Base-by-base conservation (phyloP, 2,329 filamentous ascomycete species). In the Aspergillus alliaceus region DNA sequence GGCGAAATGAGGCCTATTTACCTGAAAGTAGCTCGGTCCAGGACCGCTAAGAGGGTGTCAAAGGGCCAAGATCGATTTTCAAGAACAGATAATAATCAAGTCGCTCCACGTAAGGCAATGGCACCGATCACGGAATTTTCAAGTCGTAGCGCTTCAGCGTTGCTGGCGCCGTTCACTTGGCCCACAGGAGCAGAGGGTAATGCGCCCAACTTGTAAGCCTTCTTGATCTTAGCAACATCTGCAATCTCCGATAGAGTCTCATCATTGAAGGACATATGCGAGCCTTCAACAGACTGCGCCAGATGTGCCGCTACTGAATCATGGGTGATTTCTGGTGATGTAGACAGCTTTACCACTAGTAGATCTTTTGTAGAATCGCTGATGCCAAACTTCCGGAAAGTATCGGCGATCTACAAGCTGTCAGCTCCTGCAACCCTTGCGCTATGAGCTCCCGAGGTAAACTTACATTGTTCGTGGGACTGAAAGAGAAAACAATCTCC, bases 331-430 rank as follows among this genome's bases (percentile, higher is more conserved):
- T 75, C 71, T 47, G 78, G 74, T 0, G 80, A 78, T 15, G 82
- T 80, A 9, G 87, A 82, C 24, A 98, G 81, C 72, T 97, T 98
- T 68, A 97, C 81, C 6, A 90, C 86, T 2, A 97, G 78, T n/a
- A 99, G 75, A 64, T 87, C 76, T 44, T 82, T 87, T 2, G 89
- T 95, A 11, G 80, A 77, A 12, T 90, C 85, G 0, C 84, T 80
- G 57, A 98, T 87, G 48, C 95, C 95, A 69, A 95, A 96, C 53
- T 89, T 88, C 31, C 91, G 88, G 75, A 98, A 98, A 0, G 92
- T 88, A 66, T 97, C 93, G 51, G 91, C 85, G 69, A 99, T 98
- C 91, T 96, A 64, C 31, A 51, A 22, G 20, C 35, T 52, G 54
- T 71, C 59, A 69, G 67, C 32, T 47, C 32, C 48, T 46, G 12